Evolutionary conservation across 768 basidiomycete genomes (phyloP), one percentile per base, ranked within the genome.

Genomic region (Podaxis mareebaensis): DNA sequence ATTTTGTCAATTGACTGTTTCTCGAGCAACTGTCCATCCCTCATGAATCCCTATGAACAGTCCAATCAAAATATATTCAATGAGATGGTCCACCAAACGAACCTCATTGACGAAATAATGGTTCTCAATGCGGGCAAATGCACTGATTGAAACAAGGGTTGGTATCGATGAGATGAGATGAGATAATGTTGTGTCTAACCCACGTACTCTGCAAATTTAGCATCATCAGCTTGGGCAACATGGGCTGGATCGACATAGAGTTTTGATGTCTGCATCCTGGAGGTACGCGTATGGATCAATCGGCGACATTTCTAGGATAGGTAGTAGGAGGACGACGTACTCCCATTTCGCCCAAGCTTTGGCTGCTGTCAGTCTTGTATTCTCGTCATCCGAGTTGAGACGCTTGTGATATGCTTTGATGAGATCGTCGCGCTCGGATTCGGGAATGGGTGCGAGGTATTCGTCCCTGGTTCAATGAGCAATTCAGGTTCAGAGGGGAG

Each of bases 321-420:
- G 22, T 4, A 11, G n/a, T 56, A 46, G 22, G 24, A 38, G 53
- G 24, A 38, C 54, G 33, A 82, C 92, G 71, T 68, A 92, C 92
- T 96, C 95, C 92, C 92, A 96, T 72, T 89, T 91, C 20, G 89
- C 79, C 93, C 94, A 96, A 2, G 92, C 92, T 69, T 84, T 91
- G 3, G 93, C 93, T 11, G 93, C 94, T 6, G 63, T 77, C 36
- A 90, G 67, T 38, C 90, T 81, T 3, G 79, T 84, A 67, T 83
- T 77, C 36, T 91, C 86, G 69, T 96, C 90, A 1, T 78, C 76
- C 5, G 91, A 87, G 69, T 87, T 88, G 52, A 96, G 83, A 59
- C 88, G 90, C 3, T 83, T 80, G 68, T 95, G 90, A 73, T 97
- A 98, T 0, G 96, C 96, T 8, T 81, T 73, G 49, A 97, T 81